Evolutionary conservation across 192 early-diverging fungal genomes (phyloP).

Genomic region (Haplosporangium gracile): DNA sequence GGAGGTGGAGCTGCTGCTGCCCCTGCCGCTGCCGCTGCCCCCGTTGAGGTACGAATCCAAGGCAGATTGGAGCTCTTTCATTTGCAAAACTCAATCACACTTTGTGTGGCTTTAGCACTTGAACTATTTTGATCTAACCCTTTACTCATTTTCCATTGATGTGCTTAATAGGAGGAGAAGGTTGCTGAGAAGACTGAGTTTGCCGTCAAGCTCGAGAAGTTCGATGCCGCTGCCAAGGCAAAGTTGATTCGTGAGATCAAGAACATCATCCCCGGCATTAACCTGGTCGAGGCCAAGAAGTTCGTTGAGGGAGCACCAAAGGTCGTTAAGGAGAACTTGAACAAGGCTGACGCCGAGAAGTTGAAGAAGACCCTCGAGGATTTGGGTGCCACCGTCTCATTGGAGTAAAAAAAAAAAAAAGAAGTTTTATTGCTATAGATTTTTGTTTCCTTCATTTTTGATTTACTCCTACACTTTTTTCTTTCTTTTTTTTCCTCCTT

Average conservation of each 20-base stretch:
- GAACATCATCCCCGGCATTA: slow-evolving; percentile 91
- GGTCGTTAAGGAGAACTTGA: slow-evolving; percentile 88
- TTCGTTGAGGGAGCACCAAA: slow-evolving; percentile 98
- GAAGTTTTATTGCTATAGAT: not conserved
- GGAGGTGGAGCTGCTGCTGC: slow-evolving; percentile 74
- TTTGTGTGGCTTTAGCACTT: not conserved
- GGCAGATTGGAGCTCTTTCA: not conserved
- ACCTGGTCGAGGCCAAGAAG: slow-evolving; percentile 99
- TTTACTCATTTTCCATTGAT: not conserved
- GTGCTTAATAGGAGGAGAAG: slow-evolving; percentile 78
- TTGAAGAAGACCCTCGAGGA: slow-evolving; percentile 95
- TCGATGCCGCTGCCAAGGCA: slow-evolving; percentile 94
- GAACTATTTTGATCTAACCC: not conserved
- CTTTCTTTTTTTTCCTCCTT: not conserved
- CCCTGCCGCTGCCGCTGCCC: slow-evolving; percentile 76
- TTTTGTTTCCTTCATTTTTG: not conserved
- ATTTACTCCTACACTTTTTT: not conserved
- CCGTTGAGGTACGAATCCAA: slow-evolving; percentile 64
- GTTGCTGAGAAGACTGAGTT: slow-evolving; percentile 93
- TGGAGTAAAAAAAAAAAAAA: slow-evolving; percentile 79
- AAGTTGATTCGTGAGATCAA: slow-evolving; percentile 99
- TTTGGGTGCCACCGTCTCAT: slow-evolving; percentile 91
- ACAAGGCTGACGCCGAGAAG: slow-evolving; percentile 98
- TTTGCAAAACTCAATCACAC: not conserved
- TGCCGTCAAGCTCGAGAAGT: slow-evolving; percentile 96